These are phyloP conservation scores for Rhodotorula mucilaginosa DNA, from an alignment of 1,284 basidiomycete genomes.

Conservation along the genomic window DNA sequence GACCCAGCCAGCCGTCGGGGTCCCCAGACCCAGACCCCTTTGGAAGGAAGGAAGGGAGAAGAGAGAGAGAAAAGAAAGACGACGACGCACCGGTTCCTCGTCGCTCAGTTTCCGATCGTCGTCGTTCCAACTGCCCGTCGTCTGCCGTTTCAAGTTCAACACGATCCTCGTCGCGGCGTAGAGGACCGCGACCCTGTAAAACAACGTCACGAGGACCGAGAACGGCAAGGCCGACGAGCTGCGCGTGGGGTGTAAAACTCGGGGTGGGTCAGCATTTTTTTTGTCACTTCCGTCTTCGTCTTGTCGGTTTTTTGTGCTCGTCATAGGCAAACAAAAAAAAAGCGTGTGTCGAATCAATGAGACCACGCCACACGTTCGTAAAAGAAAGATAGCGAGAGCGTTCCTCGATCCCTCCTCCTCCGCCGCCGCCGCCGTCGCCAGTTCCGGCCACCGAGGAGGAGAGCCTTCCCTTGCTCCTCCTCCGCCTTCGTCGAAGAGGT, in stretches of 20 bases:
- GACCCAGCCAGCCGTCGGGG: too few relatives aligned
- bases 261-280: too few relatives aligned
- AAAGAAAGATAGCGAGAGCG: background rate
- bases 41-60: background rate
- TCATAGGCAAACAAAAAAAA: too few relatives aligned
- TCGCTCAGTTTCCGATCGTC: conserved; percentile 30
- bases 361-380: background rate
- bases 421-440: too few relatives aligned
- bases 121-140: conserved; percentile 41
- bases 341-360: too few relatives aligned
- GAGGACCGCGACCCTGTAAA: conserved; percentile 44
- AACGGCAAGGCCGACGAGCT: conserved; percentile 44
- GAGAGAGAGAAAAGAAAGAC: background rate
- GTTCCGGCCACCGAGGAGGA: too few relatives aligned
- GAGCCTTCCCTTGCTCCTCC: too few relatives aligned
- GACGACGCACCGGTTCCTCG: conserved; percentile 34
- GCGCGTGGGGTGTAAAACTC: background rate
- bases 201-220: conserved; percentile 43
- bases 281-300: too few relatives aligned
- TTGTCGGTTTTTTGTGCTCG: too few relatives aligned
- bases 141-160: conserved; percentile 38
- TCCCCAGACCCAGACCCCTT: background rate
- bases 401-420: too few relatives aligned
- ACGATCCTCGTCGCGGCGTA: conserved; percentile 43
- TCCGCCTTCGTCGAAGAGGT: too few relatives aligned